Evolutionary conservation across 139 green algal species (phyloP), one percentile per base, ranked within the genome.

Genomic region (Chara braunii): DNA sequence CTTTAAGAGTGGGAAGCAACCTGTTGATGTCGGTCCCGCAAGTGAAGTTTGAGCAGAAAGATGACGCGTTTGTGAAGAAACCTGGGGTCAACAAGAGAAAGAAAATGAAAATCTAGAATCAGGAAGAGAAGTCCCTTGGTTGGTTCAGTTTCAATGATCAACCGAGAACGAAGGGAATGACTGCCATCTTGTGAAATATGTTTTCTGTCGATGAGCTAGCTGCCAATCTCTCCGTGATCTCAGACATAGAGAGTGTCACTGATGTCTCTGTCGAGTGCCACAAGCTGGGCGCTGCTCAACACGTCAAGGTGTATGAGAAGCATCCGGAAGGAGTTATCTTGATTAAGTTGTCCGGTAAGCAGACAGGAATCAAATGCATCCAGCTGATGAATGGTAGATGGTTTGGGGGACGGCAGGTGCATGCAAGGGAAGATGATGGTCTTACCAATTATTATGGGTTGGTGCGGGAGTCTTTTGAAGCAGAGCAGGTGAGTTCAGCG

Each of bases 171-270:
- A 68, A 83, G 32, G 80, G 85, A 18, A 74, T 87, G 14, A 97
- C 91, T 0, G 88, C 94, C 14, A 80, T 97, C 6, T 52, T 97
- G 35, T 81, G 83, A 43, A 48, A 86, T 54, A 93, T 97, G 87
- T 97, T 96, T 61, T 42, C 50, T n/a, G 78, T 78, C 0, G 80
- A 86, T 1, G 89, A 95, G 52, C 68, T 94, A 5, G 23, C 75
- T 29, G 11, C 34, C 33, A 43, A 63, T 14, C 28, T 29, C 4
- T 72, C 52, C 11, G n/a, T 79, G 29, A 40, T 58, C 6, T 12
- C 79, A 30, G 88, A 95, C 63, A 74, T 97, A 43, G 85, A 96
- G 71, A 68, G 55, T 4, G n/a, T n/a, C n/a, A n/a, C n/a, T n/a
- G 91, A 97, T 66, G 69, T 97, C 1, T 50, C 43, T 9, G 51